Evolutionary conservation across 306 rosid species (phyloP).

Genomic region (Mimosa bimucronata): DNA sequence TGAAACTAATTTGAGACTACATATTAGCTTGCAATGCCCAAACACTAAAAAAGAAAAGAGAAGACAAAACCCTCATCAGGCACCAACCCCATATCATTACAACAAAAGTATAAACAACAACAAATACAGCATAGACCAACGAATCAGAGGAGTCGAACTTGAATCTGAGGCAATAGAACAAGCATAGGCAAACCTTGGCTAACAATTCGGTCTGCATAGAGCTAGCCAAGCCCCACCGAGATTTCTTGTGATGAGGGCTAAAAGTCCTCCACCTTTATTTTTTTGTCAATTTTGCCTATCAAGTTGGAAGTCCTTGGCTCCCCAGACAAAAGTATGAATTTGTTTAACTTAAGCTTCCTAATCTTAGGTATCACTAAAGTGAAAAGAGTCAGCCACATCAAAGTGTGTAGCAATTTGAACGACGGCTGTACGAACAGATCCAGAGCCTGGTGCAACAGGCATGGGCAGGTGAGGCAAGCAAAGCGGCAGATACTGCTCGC

Average conservation of each 20-base stretch:
- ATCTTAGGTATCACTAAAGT: slow-evolving; percentile 54
- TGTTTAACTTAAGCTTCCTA: slow-evolving; percentile 30
- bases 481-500: slow-evolving; percentile 65
- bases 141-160: slow-evolving; percentile 39
- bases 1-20: slow-evolving; percentile 44
- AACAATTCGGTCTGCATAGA: too few relatives aligned
- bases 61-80: slow-evolving; percentile 46
- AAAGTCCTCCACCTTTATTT: slow-evolving; percentile 22
- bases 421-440: slow-evolving; percentile 66
- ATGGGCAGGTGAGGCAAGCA: slow-evolving; percentile 82
- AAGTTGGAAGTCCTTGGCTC: slow-evolving; percentile 33
- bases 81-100: slow-evolving; percentile 36
- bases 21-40: slow-evolving; percentile 41
- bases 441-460: slow-evolving; percentile 64
- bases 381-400: slow-evolving; percentile 63
- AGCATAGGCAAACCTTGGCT: slow-evolving; percentile 49
- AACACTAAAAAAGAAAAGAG: slow-evolving; percentile 49
- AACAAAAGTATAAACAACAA: slow-evolving; percentile 47
- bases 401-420: slow-evolving; percentile 82
- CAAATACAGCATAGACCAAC: slow-evolving; percentile 43
- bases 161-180: slow-evolving; percentile 29
- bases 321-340: slow-evolving; percentile 32
- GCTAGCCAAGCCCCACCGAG: slow-evolving; percentile 47
- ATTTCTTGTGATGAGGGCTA: slow-evolving; percentile 38
- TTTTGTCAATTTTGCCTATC: slow-evolving; percentile 17